Base-by-base conservation (phyloP, 2,329 filamentous ascomycete genomes). In the Massarina eburnea region DNA sequence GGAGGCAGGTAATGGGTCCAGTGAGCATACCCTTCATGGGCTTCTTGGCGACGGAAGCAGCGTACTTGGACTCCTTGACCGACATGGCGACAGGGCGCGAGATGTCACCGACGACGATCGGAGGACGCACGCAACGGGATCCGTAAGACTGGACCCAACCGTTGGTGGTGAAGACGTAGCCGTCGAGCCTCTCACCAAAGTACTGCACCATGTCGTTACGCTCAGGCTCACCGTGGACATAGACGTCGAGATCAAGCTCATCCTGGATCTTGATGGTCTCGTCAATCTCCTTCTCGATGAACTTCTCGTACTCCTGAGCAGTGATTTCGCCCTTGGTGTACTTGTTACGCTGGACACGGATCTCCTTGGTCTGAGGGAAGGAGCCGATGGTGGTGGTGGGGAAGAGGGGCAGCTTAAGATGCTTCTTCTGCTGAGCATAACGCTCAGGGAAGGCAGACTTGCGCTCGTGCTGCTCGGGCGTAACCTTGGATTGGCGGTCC, bases 21-120 rank as follows among this genome's bases (percentile, higher is more conserved):
- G 94, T 99, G 73, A 99, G 85, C 94, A 99, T 99, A 75, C 94
- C 94, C 89, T 99, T 99, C 94, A 99, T 97, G 77, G 94, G 91
- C 85, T 96, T 97, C 81, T 88, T 92, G 73, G 91, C 92, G 75
- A 96, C 84, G 46, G 88, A 91, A 54, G 91, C 92, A 61, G 94
- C 94, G 78, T 96, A 99, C 82, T 97, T 96, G 76, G 89, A 95
- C 84, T 99, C 94, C 88, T 99, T 99, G 78, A 99, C 94, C 51
- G 94, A 96, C 94, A 99, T 99, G 62, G 94, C 88, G 61, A 85
- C 86, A 58, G 94, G 94, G 63, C 94, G 92, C 55, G 92, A 97
- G 76, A 99, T 92, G 75, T 99, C 94, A 77, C 94, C 94, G 65
- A 97, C 94, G 67, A 99, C 89, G 78, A 99, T 99, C 54, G 94